Percentiles rank a stretch among this genome's conserved stretches.
Conservation (phyloP, 805 yeast species). For the Ogataea siamensis region DNA sequence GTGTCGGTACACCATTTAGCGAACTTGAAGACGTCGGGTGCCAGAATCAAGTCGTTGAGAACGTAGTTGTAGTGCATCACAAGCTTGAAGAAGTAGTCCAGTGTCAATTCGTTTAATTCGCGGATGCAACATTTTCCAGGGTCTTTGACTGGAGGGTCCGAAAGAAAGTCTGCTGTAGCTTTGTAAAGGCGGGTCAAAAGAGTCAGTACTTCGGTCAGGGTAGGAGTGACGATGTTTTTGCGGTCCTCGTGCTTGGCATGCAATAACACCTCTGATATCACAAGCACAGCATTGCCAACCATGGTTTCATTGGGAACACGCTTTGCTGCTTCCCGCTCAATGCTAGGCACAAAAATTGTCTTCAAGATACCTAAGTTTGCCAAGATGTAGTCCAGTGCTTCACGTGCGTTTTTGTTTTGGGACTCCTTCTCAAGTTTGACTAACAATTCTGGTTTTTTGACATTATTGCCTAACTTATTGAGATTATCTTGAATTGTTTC, state of each 20-base stretch:
- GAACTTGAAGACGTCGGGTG: conserved; percentile 60
- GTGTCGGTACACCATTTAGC: conserved; percentile 74
- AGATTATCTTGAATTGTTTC: conserved; percentile 2
- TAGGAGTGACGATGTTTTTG: conserved; percentile 48
- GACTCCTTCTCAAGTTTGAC: conserved; percentile 5
- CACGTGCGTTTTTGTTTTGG: neutral
- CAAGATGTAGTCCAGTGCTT: conserved; percentile 5
- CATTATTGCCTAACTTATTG: neutral
- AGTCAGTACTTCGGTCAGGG: conserved; percentile 58
- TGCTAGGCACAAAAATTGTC: conserved; percentile 36
- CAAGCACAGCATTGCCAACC: conserved; percentile 61
- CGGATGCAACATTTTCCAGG: conserved; percentile 44
- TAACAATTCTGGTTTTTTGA: conserved; percentile 6
- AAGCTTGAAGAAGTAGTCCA: conserved; percentile 61
- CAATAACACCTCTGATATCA: conserved; percentile 54
- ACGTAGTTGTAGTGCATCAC: conserved; percentile 62
- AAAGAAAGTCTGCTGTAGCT: conserved; percentile 47
- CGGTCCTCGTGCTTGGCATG: conserved; percentile 67
- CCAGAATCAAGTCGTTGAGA: conserved; percentile 61
- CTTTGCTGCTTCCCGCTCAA: conserved; percentile 55
- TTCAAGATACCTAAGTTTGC: conserved; percentile 29
- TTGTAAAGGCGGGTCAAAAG: conserved; percentile 60
- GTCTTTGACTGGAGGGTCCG: conserved; percentile 33
- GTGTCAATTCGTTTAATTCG: conserved; percentile 59
- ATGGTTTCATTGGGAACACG: conserved; percentile 58